Evolutionary conservation across 306 rosid species (phyloP).

Genomic region (Myrica gale): DNA sequence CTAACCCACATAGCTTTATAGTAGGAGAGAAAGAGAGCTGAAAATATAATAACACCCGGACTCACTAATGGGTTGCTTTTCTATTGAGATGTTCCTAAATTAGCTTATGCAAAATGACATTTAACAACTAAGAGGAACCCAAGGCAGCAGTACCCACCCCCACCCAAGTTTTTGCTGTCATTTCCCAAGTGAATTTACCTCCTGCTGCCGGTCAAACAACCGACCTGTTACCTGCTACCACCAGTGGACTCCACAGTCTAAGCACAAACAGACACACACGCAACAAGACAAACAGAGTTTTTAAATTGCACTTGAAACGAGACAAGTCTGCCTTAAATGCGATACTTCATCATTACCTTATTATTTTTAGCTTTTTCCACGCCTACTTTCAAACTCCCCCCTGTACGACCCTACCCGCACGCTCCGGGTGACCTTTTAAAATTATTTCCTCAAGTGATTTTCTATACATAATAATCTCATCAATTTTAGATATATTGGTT

Average conservation of each 20-base stretch:
- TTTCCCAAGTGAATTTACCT: slow-evolving; percentile 37
- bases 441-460: not conserved
- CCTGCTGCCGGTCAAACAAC: slow-evolving; percentile 44
- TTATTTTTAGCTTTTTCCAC: slow-evolving; percentile 50
- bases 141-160: slow-evolving; percentile 15
- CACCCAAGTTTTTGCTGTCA: slow-evolving; percentile 2
- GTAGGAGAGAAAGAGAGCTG: slow-evolving; percentile 16
- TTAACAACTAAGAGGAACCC: slow-evolving; percentile 20
- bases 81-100: slow-evolving; percentile 42
- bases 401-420: slow-evolving; percentile 40
- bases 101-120: slow-evolving; percentile 45
- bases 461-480: no score
- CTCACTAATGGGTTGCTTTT: slow-evolving; percentile 35
- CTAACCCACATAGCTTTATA: slow-evolving; percentile 46
- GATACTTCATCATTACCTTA: slow-evolving; percentile 67
- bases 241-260: slow-evolving; percentile 28
- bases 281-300: slow-evolving; percentile 35
- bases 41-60: slow-evolving; percentile 17
- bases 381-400: slow-evolving; percentile 34
- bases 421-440: slow-evolving; percentile 3
- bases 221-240: slow-evolving; percentile 44
- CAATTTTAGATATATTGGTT: no score
- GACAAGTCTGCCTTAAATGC: slow-evolving; percentile 39
- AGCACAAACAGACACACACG: slow-evolving; percentile 32
- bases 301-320: slow-evolving; percentile 25